Percentiles rank a stretch among this genome's conserved stretches.
These are phyloP conservation scores for Podaxis sp. DNA, from an alignment of 768 basidiomycete species.

Conservation along the genomic window DNA sequence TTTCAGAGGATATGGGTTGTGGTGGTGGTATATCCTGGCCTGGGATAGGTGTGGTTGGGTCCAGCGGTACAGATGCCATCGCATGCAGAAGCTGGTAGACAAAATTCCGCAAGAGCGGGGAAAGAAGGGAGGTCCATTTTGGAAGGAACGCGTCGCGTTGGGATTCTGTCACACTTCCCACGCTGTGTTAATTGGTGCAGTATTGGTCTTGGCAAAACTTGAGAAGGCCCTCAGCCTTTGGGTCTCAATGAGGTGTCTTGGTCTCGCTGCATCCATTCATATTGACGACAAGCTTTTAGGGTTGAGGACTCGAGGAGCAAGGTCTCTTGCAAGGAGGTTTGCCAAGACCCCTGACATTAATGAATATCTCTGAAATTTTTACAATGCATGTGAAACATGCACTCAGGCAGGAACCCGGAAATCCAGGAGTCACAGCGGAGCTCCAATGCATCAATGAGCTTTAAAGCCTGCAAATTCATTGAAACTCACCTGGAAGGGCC, in stretches of 20 bases:
- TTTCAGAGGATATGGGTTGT: constrained; percentile 14
- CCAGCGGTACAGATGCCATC: neutral
- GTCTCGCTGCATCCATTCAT: neutral
- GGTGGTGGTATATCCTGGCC: constrained; percentile 13
- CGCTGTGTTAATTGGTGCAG: constrained; percentile 14
- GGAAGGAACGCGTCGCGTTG: constrained; percentile 22
- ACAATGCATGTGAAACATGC: constrained; percentile 64
- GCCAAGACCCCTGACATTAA: neutral
- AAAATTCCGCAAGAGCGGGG: neutral
- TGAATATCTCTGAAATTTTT: neutral
- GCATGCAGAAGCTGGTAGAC: neutral
- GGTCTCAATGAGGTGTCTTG: constrained; percentile 52
- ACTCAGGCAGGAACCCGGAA: constrained; percentile 77
- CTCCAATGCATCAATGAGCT: constrained; percentile 65
- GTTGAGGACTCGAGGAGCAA: constrained; percentile 60
- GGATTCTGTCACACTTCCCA: constrained; percentile 7
- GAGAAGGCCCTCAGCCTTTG: constrained; percentile 41
- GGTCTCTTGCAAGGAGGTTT: constrained; percentile 66
- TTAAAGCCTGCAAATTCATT: constrained; percentile 57
- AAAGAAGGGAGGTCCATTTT: constrained; percentile 6
- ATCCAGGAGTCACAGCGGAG: constrained; percentile 62
- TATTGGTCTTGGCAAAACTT: constrained; percentile 14
- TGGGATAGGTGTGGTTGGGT: neutral
- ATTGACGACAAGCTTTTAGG: constrained; percentile 37
- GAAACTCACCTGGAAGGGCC: constrained; percentile 50